Base-by-base conservation (phyloP, 257 asterid genomes). In the Plantago ovata region DNA sequence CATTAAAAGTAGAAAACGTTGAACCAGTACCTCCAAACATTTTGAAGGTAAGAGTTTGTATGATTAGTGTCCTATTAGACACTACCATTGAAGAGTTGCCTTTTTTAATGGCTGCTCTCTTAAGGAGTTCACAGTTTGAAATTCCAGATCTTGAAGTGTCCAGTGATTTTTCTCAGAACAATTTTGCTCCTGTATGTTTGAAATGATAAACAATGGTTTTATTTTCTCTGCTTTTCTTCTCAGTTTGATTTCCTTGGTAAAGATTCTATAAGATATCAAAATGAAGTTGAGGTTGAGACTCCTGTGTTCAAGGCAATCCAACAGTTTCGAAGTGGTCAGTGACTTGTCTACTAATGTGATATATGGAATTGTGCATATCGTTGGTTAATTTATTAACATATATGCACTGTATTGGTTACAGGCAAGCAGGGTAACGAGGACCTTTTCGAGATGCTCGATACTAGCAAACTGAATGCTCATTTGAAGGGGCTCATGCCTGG, bases 211-310 rank as follows among this genome's bases (percentile, higher is more conserved):
- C 38, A 44, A 44, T 61, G 60, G 41, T 52, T 14, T 59, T n/a
- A n/a, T n/a, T n/a, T 64, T 68, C 32, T 52, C 60, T 38, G 22
- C 63, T 52, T 59, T 45, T 63, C 50, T 70, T 61, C 77, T 60
- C 95, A 93, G 97, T 89, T 93, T 77, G 99, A 93, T 79, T 93
- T 93, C 81, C 95, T 89, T 11, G 99, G 99, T 89, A 93, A 93
- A 82, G 99, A 93, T 84, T 93, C 99, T 62, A 89, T 93, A 75
- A 75, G 89, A 69, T 93, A 93, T 71, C 85, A 80, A 64, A 89
- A 89, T 20, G 86, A 77, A 69, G 92, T 93, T 28, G 80, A 74
- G 53, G 99, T 93, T 71, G 90, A 82, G 64, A 61, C 69, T 68
- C 64, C 89, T 49, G 99, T 84, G 63, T 93, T 88, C 79, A 75